A percentile compares a stretch with the other conserved stretches of the same genome.
Evolutionary conservation across 1,139 yeast species (phyloP).

Genomic region (Yamadazyma diddensiae): DNA sequence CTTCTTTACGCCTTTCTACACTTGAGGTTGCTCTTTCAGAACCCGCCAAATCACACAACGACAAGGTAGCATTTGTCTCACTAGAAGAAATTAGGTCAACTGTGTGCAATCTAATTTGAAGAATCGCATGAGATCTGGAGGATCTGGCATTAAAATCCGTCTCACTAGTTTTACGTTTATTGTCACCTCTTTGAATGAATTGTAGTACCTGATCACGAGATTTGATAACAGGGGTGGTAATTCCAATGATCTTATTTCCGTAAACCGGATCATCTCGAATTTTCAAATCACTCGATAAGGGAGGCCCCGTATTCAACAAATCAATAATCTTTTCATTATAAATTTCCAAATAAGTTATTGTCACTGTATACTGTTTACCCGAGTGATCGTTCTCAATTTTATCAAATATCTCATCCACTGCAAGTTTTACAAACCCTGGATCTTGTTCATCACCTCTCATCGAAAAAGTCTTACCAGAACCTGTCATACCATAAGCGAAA

Average conservation of each 20-base stretch:
- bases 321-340: conserved; percentile 87
- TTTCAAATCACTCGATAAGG: conserved; percentile 48
- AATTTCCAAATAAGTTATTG: conserved; percentile 78
- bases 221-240: conserved; percentile 56
- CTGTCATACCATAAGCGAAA: conserved; percentile 87
- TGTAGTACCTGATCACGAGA: conserved; percentile 59
- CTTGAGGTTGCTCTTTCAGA: conserved; percentile 88
- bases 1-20: conserved; percentile 83
- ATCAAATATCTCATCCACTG: conserved; percentile 65
- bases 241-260: conserved; percentile 79
- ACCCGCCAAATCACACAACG: conserved; percentile 94
- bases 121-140: conserved; percentile 89
- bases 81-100: conserved; percentile 38
- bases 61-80: conserved; percentile 60
- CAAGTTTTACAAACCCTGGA: conserved; percentile 76
- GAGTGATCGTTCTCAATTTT: conserved; percentile 34
- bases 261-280: conserved; percentile 71
- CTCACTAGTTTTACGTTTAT: conserved; percentile 74
- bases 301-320: conserved; percentile 38
- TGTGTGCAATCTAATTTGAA: conserved; percentile 61
- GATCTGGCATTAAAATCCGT: conserved; percentile 85
- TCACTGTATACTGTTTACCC: conserved; percentile 39
- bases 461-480: conserved; percentile 90
- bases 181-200: conserved; percentile 67
- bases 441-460: conserved; percentile 75